A percentile compares a stretch with the other conserved stretches of the same genome.
phyloP scores from a whole-genome alignment of 108 stramenopile genomes.

The Skeletonema tropicum region DNA sequence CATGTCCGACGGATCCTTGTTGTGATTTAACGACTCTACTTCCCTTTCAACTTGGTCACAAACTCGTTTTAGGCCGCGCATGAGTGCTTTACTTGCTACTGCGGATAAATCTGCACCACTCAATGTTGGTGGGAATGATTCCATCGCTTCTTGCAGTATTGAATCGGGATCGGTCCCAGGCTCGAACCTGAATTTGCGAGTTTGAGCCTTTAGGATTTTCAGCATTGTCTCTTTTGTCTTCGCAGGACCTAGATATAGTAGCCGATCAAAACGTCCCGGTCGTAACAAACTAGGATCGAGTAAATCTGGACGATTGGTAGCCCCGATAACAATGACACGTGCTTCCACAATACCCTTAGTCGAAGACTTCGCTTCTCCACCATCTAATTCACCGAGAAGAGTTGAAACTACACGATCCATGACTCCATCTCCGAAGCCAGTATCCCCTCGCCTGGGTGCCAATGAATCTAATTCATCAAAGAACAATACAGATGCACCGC shows the following conservation, averaged over 20 bases:
- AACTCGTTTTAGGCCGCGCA: constrained; percentile 71
- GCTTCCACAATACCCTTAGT: constrained; percentile 38
- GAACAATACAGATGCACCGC: constrained; percentile 77
- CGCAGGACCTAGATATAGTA: constrained; percentile 92
- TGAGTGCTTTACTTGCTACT: constrained; percentile 85
- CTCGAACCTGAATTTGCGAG: constrained; percentile 86
- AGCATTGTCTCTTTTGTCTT: constrained; percentile 64
- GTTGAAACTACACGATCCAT: constrained; percentile 96
- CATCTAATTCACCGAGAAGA: constrained; percentile 89
- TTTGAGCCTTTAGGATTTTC: constrained; percentile 83
- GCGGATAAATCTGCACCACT: constrained; percentile 95
- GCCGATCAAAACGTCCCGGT: constrained; percentile 96
- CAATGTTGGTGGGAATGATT: constrained; percentile 73
- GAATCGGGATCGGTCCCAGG: constrained; percentile 55
- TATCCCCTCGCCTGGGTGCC: constrained; percentile 89
- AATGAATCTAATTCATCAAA: constrained; percentile 99
- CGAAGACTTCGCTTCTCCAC: background rate
- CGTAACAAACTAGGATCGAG: constrained; percentile 95
- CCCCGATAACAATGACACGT: constrained; percentile 94
- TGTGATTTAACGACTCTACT: constrained; percentile 27
- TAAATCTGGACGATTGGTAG: constrained; percentile 98
- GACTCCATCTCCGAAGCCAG: constrained; percentile 86
- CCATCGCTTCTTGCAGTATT: constrained; percentile 63
- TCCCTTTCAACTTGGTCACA: constrained; percentile 80
- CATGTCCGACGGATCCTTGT: constrained; percentile 15